A percentile compares a stretch with the other conserved stretches of the same genome.
Evolutionary conservation across 2,329 filamentous ascomycete species (phyloP).

Genomic region (Alternaria triticimaculans): DNA sequence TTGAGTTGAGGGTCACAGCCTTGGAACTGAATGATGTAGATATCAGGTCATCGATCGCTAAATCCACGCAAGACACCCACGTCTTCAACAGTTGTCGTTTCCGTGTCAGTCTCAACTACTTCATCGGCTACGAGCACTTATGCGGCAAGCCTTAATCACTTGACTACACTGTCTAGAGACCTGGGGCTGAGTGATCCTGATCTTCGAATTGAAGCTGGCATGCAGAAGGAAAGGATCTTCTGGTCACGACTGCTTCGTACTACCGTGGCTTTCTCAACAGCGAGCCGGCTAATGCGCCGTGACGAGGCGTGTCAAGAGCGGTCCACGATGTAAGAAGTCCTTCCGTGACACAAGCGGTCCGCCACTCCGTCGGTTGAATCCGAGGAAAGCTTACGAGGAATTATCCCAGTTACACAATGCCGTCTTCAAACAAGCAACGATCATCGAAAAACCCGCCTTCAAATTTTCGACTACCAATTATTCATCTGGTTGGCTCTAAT

Average conservation of each 20-base stretch:
- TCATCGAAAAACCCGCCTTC: conserved; percentile 23
- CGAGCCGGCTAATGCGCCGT: conserved; percentile 18
- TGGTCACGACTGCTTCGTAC: not conserved
- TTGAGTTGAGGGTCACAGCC: conserved; percentile 7
- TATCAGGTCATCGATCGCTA: not conserved
- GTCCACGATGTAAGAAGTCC: not conserved
- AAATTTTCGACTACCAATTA: conserved; percentile 12
- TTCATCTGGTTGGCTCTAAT: conserved; percentile 6
- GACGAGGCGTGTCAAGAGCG: conserved; percentile 3
- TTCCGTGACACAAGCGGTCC: conserved; percentile 32
- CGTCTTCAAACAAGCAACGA: conserved; percentile 33
- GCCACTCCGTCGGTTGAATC: conserved; percentile 41
- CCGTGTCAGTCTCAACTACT: not conserved
- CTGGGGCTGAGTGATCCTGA: not conserved
- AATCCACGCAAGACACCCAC: not conserved
- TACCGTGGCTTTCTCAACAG: not conserved
- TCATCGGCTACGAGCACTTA: not conserved
- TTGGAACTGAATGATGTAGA: conserved; percentile 4
- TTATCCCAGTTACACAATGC: conserved; percentile 17
- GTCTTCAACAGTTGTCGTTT: not conserved
- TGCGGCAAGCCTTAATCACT: not conserved
- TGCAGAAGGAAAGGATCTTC: not conserved
- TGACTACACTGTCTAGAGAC: not conserved
- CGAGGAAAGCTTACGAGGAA: conserved; percentile 14
- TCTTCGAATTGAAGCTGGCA: not conserved